Evolutionary conservation across 441 rosid genomes (phyloP).

Genomic region (Kokia cookei): DNA sequence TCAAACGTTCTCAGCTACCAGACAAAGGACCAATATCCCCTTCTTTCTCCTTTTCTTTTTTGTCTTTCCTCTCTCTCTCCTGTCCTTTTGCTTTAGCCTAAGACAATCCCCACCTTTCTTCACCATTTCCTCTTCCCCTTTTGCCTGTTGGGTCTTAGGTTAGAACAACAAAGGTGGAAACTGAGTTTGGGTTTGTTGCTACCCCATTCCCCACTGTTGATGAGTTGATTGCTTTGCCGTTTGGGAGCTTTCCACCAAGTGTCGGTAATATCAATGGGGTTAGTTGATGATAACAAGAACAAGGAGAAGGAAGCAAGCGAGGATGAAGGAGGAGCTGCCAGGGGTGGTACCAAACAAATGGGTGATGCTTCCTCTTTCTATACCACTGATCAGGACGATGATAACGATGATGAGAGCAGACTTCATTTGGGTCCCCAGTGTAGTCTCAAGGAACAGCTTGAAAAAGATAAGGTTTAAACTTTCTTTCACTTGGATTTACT

Average conservation of each 20-base stretch:
- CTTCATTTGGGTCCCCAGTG: constrained; percentile 41
- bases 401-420: constrained; percentile 39
- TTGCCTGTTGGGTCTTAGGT: background rate
- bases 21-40: constrained; percentile 1
- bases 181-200: background rate
- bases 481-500: background rate
- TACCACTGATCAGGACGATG: constrained; percentile 22
- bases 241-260: constrained; percentile 47
- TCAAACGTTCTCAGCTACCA: background rate
- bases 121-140: background rate
- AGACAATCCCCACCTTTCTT: constrained; percentile 5
- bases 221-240: constrained; percentile 57
- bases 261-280: constrained; percentile 46
- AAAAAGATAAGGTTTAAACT: constrained; percentile 38
- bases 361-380: constrained; percentile 39
- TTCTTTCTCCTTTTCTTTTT: background rate
- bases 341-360: constrained; percentile 31
- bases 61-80: background rate
- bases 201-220: background rate
- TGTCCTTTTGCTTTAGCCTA: background rate
- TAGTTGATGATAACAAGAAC: constrained; percentile 32
- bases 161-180: background rate
- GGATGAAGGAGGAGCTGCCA: constrained; percentile 30
- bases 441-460: constrained; percentile 47
- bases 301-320: background rate